Conservation (phyloP, 2,329 filamentous ascomycete species). For the Geoglossum cookeanum region DNA sequence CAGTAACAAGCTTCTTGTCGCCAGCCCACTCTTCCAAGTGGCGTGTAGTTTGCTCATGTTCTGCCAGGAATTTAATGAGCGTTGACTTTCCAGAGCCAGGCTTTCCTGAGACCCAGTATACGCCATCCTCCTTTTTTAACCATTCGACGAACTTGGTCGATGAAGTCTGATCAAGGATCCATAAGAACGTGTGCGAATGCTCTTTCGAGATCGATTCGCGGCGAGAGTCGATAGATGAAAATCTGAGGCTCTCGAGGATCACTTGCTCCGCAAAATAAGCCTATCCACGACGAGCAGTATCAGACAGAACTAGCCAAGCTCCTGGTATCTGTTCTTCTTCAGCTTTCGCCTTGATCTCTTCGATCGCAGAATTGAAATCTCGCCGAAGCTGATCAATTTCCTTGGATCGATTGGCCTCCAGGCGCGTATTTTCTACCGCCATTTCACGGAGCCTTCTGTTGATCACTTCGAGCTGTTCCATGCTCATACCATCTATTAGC, state of each 20-base stretch:
- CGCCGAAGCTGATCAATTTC: too few species aligned
- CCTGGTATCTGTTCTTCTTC: background rate
- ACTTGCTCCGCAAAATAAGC: background rate
- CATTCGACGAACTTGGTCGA: background rate
- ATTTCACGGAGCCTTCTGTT: too few species aligned
- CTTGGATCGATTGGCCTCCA: too few species aligned
- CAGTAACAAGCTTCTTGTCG: background rate
- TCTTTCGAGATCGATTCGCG: background rate
- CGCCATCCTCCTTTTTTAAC: background rate
- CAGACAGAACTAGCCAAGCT: background rate
- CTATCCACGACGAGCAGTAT: background rate
- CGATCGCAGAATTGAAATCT: too few species aligned
- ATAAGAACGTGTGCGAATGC: background rate
- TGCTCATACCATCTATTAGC: too few species aligned
- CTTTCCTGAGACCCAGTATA: background rate
- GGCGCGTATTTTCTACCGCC: too few species aligned
- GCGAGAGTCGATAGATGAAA: background rate
- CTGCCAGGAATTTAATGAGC: conserved; percentile 8
- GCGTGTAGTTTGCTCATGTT: background rate
- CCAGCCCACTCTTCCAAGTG: conserved; percentile 5
- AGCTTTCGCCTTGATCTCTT: too few species aligned
- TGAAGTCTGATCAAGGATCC: background rate
- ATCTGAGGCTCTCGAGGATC: background rate
- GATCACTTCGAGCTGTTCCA: too few species aligned
- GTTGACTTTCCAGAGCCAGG: background rate